Evolutionary conservation across 257 asterid species (phyloP), one percentile per base, ranked within the genome.

Genomic region (Euphrasia confusa): DNA sequence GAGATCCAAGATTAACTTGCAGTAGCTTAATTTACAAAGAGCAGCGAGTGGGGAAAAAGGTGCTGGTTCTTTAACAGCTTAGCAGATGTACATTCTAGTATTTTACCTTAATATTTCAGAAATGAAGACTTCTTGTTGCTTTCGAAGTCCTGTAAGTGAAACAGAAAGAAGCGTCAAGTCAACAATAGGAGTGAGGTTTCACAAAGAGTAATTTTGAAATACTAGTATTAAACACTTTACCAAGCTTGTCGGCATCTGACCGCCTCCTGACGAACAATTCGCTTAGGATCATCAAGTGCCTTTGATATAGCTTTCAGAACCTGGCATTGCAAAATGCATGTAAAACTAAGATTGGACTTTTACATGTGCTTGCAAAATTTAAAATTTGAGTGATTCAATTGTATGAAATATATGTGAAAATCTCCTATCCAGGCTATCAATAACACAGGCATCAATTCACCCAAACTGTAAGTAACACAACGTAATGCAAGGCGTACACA

Each of bases 271-370:
- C 99, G 91, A 67, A 92, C 95, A 57, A 48, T 73, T 69, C 95
- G 74, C 83, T 92, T 92, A 45, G 91, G 95, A 78, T 92, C 99
- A 75, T 86, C 95, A 48, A 92, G 86, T 64, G 91, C 93, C 75
- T 79, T 81, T 61, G 81, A 67, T 68, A 78, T 67, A 54, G 99
- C 93, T 78, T 40, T 84, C 75, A 81, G 72, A 72, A 92, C 97
- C 98, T 91, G 58, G 64, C 71, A 79, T 58, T 13, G 37, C 14
- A 64, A 30, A 27, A 68, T 27, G 55, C 61, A 52, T 18, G 33
- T 40, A 30, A 28, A 26, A 63, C 68, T 58, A 14, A 65, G 32
- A 60, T 15, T 48, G 65, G 42, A 30, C 54, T 11, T 17, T 66
- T 42, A 53, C 14, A 17, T 7, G 47, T 21, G 44, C 42, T 12